Conservation (phyloP, 2,329 filamentous ascomycete genomes). For the Claviceps fusiformis region DNA sequence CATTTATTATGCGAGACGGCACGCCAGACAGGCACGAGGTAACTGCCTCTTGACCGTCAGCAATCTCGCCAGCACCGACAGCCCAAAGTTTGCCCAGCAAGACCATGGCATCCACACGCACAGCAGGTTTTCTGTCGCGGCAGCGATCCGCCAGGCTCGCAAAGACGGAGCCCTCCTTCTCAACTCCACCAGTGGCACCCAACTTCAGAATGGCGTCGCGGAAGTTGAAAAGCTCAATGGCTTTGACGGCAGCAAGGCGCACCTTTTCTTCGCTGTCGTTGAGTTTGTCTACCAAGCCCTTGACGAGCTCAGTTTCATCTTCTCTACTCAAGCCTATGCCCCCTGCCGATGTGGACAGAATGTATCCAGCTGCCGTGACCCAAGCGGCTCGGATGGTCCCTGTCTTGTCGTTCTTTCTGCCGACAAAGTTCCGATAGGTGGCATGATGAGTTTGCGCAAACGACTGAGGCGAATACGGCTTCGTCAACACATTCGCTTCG, state of each 20-base stretch:
- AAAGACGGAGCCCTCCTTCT: constrained; percentile 64
- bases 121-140: constrained; percentile 68
- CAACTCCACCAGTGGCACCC: constrained; percentile 60
- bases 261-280: constrained; percentile 86
- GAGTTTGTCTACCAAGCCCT: constrained; percentile 64
- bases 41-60: constrained; percentile 66
- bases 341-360: constrained; percentile 81
- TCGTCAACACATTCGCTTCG: constrained; percentile 54
- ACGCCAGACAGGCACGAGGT: constrained; percentile 64
- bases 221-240: constrained; percentile 69
- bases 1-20: constrained; percentile 73
- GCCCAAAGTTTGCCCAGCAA: constrained; percentile 81
- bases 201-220: constrained; percentile 71
- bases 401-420: constrained; percentile 76
- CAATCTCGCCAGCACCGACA: constrained; percentile 78
- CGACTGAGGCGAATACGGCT: constrained; percentile 74
- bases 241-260: constrained; percentile 74
- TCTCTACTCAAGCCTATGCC: constrained; percentile 75
- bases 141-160: constrained; percentile 74
- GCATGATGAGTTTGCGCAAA: constrained; percentile 71
- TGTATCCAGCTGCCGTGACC: constrained; percentile 72
- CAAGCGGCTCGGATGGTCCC: constrained; percentile 71
- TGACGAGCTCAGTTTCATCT: constrained; percentile 65
- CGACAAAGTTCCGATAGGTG: constrained; percentile 74
- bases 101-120: constrained; percentile 78